Evolutionary conservation across 2,329 filamentous ascomycete genomes (phyloP).

Genomic region (Septoria linicola): DNA sequence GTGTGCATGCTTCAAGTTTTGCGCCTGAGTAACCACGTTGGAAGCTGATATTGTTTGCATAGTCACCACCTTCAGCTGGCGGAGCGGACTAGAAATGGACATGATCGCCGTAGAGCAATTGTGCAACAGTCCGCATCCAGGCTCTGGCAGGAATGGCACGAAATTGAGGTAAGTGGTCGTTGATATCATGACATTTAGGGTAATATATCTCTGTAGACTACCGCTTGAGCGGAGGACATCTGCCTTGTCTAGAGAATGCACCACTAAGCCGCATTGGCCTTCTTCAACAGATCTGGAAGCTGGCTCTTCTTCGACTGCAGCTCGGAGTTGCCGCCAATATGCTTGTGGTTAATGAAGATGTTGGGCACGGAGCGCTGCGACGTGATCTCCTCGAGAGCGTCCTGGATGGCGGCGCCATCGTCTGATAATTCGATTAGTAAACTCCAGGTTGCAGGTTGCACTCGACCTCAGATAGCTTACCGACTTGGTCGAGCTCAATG

Average conservation of each 20-base stretch:
- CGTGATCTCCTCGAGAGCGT: constrained; percentile 75
- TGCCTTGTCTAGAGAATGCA: background rate
- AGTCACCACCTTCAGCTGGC: no score
- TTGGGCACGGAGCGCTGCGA: constrained; percentile 90
- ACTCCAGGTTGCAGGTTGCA: background rate
- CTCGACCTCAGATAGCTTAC: constrained; percentile 58
- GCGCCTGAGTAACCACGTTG: no score
- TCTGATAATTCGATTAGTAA: constrained; percentile 50
- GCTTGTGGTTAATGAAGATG: constrained; percentile 85
- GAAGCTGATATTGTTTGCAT: no score
- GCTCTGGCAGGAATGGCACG: no score
- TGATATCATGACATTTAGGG: no score
- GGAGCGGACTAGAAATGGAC: no score
- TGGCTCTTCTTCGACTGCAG: constrained; percentile 66
- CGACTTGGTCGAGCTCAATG: constrained; percentile 81
- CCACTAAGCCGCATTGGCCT: constrained; percentile 64
- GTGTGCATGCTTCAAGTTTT: no score
- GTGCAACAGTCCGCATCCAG: no score
- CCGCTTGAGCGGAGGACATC: no score
- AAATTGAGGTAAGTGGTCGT: no score
- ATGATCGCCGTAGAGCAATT: no score
- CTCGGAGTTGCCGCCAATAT: constrained; percentile 96
- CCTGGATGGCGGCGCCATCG: constrained; percentile 80
- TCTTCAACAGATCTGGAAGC: constrained; percentile 63
- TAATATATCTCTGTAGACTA: no score